phyloP scores from a whole-genome alignment of 805 yeast species.

The Candida quercuum region DNA sequence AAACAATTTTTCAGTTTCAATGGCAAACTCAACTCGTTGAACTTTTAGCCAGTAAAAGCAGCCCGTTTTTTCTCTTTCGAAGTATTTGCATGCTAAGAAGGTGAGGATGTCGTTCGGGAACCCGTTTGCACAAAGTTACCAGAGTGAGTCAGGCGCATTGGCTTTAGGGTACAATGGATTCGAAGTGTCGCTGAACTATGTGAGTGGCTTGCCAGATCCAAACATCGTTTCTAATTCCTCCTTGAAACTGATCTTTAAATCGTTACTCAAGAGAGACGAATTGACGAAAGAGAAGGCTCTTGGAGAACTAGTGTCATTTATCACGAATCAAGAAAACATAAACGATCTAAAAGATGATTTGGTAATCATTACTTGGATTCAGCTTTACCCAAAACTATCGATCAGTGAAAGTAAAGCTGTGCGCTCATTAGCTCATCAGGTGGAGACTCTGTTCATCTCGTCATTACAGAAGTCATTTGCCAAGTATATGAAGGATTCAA shows the following conservation, averaged over 20 bases:
- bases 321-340: conserved; percentile 16
- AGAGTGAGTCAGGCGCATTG: conserved; percentile 10
- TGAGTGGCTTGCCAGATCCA: conserved; percentile 76
- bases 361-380: conserved; percentile 64
- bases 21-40: background rate
- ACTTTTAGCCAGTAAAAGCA: no score
- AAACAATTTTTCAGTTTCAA: background rate
- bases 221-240: conserved; percentile 40
- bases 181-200: conserved; percentile 65
- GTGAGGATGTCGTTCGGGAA: conserved; percentile 22
- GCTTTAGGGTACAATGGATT: conserved; percentile 37
- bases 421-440: conserved; percentile 55
- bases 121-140: conserved; percentile 15
- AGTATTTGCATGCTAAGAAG: background rate
- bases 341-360: conserved; percentile 43
- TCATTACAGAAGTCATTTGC: conserved; percentile 50
- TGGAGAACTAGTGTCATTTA: conserved; percentile 39
- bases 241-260: conserved; percentile 64
- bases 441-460: conserved; percentile 51
- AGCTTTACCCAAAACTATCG: conserved; percentile 74
- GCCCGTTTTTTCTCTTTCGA: background rate
- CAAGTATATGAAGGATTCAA: conserved; percentile 62
- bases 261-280: conserved; percentile 70
- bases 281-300: conserved; percentile 84
- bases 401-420: conserved; percentile 65